Base-by-base conservation (phyloP, 495 filamentous ascomycete species). In the Aspergillus taichungensis region DNA sequence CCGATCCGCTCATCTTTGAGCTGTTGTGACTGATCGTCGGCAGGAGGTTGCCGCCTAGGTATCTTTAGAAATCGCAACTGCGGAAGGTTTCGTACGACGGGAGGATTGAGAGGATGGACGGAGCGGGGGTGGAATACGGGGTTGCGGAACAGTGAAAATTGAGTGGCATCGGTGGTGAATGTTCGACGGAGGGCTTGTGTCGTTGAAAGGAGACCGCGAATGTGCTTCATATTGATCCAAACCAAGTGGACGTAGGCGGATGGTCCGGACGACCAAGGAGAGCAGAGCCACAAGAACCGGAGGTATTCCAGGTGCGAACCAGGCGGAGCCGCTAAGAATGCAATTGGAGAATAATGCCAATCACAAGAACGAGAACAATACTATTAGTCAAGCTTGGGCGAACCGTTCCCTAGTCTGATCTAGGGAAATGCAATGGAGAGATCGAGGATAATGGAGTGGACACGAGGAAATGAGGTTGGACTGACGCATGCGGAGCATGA, bases 1-100 rank as follows among this genome's bases (percentile, higher is more conserved):
- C 47, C 53, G 49, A 88, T 88, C n/a, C 71, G 64, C 49, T 75
- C 57, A 56, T 87, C 74, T 38, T 60, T 72, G 1, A 60, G 36
- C 11, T 46, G 54, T 28, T 30, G 51, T 54, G 31, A 34, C 34
- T 27, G 45, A 31, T 44, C 46, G 33, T 39, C 48, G 27, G 1
- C 36, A 33, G 34, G 13, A 8, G 36, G 50, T 24, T 55, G 53
- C 13, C 38, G 42, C 11, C 29, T 49, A 14, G 36, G 46, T 13
- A 42, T 37, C 35, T 52, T 57, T 13, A 55, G 45, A 5, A 27
- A 38, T 8, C 55, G 42, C 14, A 28, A 7, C 43, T 60, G 53
- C 2, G 39, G 18, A 24, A 24, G 18, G 18, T 24, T 24, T 4
- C 18, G 18, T 24, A 24, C 18, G 18, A 24, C 18, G 18, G 18